phyloP scores from a whole-genome alignment of 495 filamentous ascomycete species.

The Neurospora sp. region DNA sequence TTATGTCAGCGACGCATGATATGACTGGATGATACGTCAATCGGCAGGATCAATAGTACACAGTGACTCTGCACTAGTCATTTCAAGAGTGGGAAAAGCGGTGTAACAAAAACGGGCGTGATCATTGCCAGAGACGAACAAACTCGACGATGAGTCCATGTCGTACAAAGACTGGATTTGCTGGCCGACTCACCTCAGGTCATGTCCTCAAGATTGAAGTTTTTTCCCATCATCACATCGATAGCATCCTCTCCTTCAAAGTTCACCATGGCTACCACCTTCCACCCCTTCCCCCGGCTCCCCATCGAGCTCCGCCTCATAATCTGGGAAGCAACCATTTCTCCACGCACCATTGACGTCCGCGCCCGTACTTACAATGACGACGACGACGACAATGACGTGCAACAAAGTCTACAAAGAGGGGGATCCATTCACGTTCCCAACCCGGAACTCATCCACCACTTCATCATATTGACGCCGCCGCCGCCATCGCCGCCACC shows the following conservation, averaged over 20 bases:
- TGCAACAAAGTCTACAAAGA: too few relatives aligned
- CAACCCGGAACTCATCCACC: too few relatives aligned
- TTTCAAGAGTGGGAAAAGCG: background rate
- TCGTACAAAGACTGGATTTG: background rate
- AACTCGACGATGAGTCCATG: background rate
- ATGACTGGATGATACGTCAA: too few relatives aligned
- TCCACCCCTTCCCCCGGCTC: constrained; percentile 21
- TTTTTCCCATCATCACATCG: background rate
- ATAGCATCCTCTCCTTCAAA: background rate
- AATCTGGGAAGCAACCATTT: constrained; percentile 19
- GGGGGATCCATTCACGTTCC: too few relatives aligned
- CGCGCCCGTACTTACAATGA: background rate
- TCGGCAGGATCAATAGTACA: too few relatives aligned
- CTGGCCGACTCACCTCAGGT: background rate
- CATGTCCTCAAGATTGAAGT: background rate
- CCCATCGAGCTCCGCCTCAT: constrained; percentile 28
- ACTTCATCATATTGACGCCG: too few relatives aligned
- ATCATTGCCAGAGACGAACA: background rate
- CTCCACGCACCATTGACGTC: background rate
- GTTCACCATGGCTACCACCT: constrained; percentile 2
- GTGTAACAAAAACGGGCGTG: background rate
- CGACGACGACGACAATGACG: too few relatives aligned
- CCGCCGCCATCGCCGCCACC: too few relatives aligned
- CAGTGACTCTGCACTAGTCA: background rate
- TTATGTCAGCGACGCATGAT: background rate